phyloP scores from a whole-genome alignment of 106 monocot species.

The Amphibolis antarctica region DNA sequence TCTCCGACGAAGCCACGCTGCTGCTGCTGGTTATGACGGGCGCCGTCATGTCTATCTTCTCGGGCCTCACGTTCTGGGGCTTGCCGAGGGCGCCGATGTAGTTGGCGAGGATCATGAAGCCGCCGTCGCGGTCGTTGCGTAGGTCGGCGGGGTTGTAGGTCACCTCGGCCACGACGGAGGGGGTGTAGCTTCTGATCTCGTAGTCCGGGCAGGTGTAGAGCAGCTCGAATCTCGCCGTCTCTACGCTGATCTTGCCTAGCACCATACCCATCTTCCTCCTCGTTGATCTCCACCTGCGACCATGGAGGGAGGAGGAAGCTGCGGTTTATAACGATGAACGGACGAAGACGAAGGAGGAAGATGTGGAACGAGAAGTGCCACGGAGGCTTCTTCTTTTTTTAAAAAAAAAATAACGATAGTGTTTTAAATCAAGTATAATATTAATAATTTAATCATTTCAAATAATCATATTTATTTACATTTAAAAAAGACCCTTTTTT shows the following conservation, averaged over 20 bases:
- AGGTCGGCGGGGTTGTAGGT: constrained; percentile 58
- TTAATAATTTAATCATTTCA: too few relatives aligned
- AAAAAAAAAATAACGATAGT: too few relatives aligned
- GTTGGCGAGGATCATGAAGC: constrained; percentile 77
- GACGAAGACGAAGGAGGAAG: too few relatives aligned
- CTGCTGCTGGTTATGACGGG: constrained; percentile 36
- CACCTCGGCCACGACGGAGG: constrained; percentile 65
- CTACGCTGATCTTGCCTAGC: constrained; percentile 68
- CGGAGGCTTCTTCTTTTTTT: too few relatives aligned
- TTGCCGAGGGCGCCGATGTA: constrained; percentile 90
- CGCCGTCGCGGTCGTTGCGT: constrained; percentile 59
- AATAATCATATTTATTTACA: too few relatives aligned
- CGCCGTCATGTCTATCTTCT: constrained; percentile 69
- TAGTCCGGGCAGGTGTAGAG: constrained; percentile 50
- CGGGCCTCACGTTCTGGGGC: constrained; percentile 54
- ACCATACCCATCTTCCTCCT: constrained; percentile 44
- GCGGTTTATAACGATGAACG: too few relatives aligned
- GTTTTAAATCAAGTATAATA: too few relatives aligned
- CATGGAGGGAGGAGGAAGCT: too few relatives aligned
- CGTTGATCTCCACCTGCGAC: too few relatives aligned
- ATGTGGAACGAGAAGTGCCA: too few relatives aligned
- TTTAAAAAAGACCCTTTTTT: too few relatives aligned
- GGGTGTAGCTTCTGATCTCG: constrained; percentile 69
- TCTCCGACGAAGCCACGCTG: background rate
- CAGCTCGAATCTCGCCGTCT: constrained; percentile 70